Base-by-base conservation (phyloP, 179 eudicot genomes). In the Beta macrorhiza region DNA sequence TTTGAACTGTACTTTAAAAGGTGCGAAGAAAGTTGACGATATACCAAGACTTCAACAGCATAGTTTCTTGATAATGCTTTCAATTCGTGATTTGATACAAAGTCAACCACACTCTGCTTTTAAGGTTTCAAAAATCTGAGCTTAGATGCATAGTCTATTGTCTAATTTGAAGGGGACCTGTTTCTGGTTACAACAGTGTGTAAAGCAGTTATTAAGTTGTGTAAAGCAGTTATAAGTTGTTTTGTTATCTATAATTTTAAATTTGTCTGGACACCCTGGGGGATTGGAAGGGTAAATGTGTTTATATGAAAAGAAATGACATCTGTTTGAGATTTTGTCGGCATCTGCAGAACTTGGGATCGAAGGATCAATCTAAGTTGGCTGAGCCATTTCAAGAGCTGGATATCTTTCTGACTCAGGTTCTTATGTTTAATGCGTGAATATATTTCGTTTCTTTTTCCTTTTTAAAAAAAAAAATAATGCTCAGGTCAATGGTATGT, bases 361-460 rank as follows among this genome's bases (percentile, higher is more conserved):
- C 94, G 11, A 96, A 89, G 87, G 99, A 95, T 80, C 97, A 89
- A 85, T 90, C 98, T 52, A 88, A 81, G 82, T 73, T 94, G 77
- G 89, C 89, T 61, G 97, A 92, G 82, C 97, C 98, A 71, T 90
- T 92, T 79, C 91, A 90, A 81, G 99, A 92, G 89, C 89, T 96
- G 72, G 99, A 96, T 89, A 91, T 96, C 86, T 80, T 91, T 81
- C 89, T 96, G 76, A 91, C 90, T 74, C 99, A 96, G 98, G 99
- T 96, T 86, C 81, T 78, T 75, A 53, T 59, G 42, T 72, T 57
- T 53, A 20, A 67, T 19, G 29, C 29, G 62, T 67, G 69, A 11
- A 51, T 29, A 15, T 64, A 8, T 76, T 63, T 51, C 32, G 20
- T 51, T 45, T 63, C 47, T 42, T 11, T 42, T 49, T 32, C 49